Evolutionary conservation across 805 yeast species (phyloP).

Genomic region (Brettanomyces custersianus): DNA sequence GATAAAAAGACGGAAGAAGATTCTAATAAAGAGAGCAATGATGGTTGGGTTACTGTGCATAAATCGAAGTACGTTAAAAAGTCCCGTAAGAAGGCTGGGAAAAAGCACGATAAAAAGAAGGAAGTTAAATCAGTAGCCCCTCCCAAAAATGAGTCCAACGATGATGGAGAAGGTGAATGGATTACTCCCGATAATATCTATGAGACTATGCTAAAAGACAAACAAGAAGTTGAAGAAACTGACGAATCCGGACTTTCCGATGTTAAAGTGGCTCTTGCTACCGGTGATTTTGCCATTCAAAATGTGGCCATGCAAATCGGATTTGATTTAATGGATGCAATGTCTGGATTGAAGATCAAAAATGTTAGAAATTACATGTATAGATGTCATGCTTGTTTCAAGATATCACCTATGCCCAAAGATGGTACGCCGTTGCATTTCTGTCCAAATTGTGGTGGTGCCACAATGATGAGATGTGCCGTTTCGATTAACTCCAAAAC

Average conservation of each 20-base stretch:
- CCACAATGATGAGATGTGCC: conserved; percentile 81
- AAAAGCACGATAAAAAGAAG: conserved; percentile 4
- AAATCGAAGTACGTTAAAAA: no score
- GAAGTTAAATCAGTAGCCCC: background rate
- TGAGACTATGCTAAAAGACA: conserved; percentile 59
- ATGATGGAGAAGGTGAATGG: conserved; percentile 61
- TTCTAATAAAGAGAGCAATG: no score
- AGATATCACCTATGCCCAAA: conserved; percentile 67
- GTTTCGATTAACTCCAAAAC: conserved; percentile 72
- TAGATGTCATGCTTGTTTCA: conserved; percentile 96
- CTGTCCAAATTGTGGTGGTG: conserved; percentile 94
- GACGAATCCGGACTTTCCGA: conserved; percentile 7
- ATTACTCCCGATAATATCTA: conserved; percentile 80
- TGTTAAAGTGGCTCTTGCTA: conserved; percentile 76
- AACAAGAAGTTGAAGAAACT: conserved; percentile 43
- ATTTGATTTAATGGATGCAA: conserved; percentile 71
- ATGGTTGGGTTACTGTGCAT: no score
- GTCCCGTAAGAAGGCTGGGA: no score
- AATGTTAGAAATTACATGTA: conserved; percentile 87
- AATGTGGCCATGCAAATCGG: conserved; percentile 91
- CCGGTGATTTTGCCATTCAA: conserved; percentile 97
- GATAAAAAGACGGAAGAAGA: no score
- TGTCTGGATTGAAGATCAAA: conserved; percentile 77
- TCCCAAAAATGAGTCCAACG: conserved; percentile 2
- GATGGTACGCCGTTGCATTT: conserved; percentile 74